phyloP scores from a whole-genome alignment of 2,329 filamentous ascomycete species.

The Fusarium sp. region DNA sequence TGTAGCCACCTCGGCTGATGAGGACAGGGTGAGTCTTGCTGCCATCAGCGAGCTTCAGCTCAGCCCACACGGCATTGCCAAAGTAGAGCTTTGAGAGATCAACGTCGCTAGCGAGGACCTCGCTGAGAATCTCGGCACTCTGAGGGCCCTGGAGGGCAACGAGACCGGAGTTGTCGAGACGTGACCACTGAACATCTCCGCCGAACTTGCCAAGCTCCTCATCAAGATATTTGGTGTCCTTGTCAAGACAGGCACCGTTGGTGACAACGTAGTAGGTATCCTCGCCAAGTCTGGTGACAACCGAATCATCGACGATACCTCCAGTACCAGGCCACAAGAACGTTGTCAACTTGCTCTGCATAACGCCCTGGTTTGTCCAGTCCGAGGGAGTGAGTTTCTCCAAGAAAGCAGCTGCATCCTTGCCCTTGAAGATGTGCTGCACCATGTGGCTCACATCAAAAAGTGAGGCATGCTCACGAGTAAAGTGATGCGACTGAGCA shows the following conservation, averaged over 20 bases:
- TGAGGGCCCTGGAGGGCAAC: conserved; percentile 90
- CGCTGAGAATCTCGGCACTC: conserved; percentile 73
- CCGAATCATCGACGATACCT: conserved; percentile 93
- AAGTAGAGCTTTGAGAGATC: conserved; percentile 81
- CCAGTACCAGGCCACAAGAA: conserved; percentile 83
- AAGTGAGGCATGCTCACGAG: conserved; percentile 84
- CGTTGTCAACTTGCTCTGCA: conserved; percentile 84
- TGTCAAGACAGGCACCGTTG: conserved; percentile 90
- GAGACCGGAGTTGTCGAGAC: conserved; percentile 78
- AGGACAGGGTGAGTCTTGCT: conserved; percentile 57
- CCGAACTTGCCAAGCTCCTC: conserved; percentile 71
- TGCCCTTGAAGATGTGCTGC: conserved; percentile 85
- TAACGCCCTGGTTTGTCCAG: conserved; percentile 68
- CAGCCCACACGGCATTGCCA: conserved; percentile 75
- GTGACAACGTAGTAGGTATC: conserved; percentile 92
- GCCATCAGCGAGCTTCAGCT: conserved; percentile 69
- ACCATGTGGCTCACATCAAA: conserved; percentile 99
- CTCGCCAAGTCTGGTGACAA: conserved; percentile 82
- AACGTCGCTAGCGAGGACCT: conserved; percentile 64
- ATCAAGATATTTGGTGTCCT: conserved; percentile 82
- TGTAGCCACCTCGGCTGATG: conserved; percentile 92
- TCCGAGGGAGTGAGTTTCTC: conserved; percentile 84
- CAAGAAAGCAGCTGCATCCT: conserved; percentile 82
- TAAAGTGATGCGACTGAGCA: conserved; percentile 88
- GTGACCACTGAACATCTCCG: conserved; percentile 70